phyloP scores from a whole-genome alignment of 2,329 filamentous ascomycete species.

The Phaeosphaeriaceae sp. region DNA sequence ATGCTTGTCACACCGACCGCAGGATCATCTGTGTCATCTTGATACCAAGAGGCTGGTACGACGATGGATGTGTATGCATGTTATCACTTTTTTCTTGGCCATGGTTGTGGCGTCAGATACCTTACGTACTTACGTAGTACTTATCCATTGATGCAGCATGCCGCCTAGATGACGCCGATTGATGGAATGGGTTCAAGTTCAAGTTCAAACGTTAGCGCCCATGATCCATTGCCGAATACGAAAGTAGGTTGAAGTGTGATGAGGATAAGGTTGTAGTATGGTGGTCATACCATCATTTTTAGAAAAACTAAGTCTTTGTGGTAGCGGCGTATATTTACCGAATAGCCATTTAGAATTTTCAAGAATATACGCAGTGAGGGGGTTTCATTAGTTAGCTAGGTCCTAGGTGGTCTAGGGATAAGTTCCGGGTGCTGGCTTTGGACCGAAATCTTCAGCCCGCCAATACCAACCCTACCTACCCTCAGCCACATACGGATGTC shows the following conservation, averaged over 20 bases:
- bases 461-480: not conserved
- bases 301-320: too few species aligned
- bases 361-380: not conserved
- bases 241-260: too few species aligned
- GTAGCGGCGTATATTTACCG: too few species aligned
- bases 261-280: too few species aligned
- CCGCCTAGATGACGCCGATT: too few species aligned
- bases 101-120: slow-evolving; percentile 2
- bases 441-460: not conserved
- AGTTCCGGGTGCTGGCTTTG: not conserved
- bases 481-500: slow-evolving; percentile 11
- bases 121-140: too few species aligned
- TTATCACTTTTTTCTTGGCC: slow-evolving; percentile 9
- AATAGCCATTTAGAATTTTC: too few species aligned
- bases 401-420: too few species aligned
- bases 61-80: slow-evolving; percentile 13
- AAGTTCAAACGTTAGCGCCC: not conserved
- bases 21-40: slow-evolving; percentile 8
- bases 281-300: too few species aligned
- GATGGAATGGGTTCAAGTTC: not conserved
- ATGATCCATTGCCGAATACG: too few species aligned
- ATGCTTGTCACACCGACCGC: slow-evolving; percentile 12
- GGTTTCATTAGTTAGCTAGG: not conserved
- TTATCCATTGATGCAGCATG: too few species aligned
- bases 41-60: slow-evolving; percentile 23